Evolutionary conservation across 1,284 basidiomycete species (phyloP).

Genomic region (Apiotrichum gamsii): DNA sequence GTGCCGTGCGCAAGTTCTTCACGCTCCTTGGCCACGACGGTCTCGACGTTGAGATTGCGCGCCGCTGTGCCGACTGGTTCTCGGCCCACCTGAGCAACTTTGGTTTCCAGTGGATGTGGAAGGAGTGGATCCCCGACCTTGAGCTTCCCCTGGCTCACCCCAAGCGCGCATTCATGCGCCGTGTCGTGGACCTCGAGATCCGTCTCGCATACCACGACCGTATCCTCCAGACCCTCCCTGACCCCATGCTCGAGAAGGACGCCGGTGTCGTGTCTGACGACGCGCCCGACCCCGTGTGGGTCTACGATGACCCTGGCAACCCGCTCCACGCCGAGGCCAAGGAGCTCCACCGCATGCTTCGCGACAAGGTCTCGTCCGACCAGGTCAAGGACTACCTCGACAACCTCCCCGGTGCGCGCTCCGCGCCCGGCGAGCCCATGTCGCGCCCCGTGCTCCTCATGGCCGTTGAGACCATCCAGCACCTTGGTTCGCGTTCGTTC

Average conservation of each 20-base stretch:
- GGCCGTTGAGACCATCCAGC: constrained; percentile 79
- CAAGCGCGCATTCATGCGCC: constrained; percentile 77
- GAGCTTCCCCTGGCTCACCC: constrained; percentile 68
- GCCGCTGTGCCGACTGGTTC: constrained; percentile 90
- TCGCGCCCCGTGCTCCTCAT: constrained; percentile 68
- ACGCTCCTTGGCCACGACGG: constrained; percentile 60
- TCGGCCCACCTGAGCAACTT: constrained; percentile 96
- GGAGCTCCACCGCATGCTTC: constrained; percentile 72
- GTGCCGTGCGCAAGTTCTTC: constrained; percentile 85
- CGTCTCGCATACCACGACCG: constrained; percentile 91
- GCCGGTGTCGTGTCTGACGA: constrained; percentile 62
- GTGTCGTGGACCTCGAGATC: constrained; percentile 82
- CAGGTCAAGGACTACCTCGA: constrained; percentile 74
- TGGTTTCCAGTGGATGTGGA: constrained; percentile 99
- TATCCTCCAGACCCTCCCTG: constrained; percentile 80
- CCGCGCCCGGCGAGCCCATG: constrained; percentile 50
- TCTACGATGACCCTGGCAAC: constrained; percentile 72
- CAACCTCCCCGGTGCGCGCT: constrained; percentile 49
- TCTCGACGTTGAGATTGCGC: constrained; percentile 74
- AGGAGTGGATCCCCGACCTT: constrained; percentile 94
- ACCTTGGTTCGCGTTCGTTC: constrained; percentile 90
- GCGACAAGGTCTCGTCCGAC: constrained; percentile 60
- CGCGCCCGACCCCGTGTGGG: constrained; percentile 74
- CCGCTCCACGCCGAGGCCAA: constrained; percentile 73
- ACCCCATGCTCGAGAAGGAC: constrained; percentile 55